Conservation (phyloP, 306 rosid species). For the Begonia loranthoides region DNA sequence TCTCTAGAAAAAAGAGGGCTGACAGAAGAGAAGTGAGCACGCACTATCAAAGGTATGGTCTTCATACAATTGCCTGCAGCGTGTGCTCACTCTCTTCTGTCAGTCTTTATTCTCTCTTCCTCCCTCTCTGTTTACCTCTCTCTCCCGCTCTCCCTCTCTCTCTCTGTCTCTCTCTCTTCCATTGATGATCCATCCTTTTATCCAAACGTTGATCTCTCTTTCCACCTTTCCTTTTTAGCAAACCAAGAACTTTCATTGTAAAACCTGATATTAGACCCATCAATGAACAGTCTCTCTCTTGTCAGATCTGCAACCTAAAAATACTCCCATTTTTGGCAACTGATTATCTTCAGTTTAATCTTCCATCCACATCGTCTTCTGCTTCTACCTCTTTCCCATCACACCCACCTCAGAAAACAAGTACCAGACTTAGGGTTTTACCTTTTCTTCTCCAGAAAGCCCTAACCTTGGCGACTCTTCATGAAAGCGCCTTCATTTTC, state of each 20-base stretch:
- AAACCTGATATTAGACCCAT: not conserved
- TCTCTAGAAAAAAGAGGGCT: constrained; percentile 1
- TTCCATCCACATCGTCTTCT: too few relatives aligned
- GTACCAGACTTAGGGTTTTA: not conserved
- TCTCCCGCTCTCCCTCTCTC: too few relatives aligned
- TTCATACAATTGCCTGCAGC: constrained; percentile 22
- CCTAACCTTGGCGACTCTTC: too few relatives aligned
- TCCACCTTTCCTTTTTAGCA: too few relatives aligned
- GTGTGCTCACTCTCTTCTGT: constrained; percentile 99
- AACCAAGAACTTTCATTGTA: too few relatives aligned
- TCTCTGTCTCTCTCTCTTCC: not conserved
- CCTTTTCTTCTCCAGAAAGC: too few relatives aligned
- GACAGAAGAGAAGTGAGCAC: constrained; percentile 26
- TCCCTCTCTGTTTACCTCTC: too few relatives aligned
- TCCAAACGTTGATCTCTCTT: too few relatives aligned
- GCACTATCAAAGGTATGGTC: constrained; percentile 14
- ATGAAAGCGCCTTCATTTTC: too few relatives aligned
- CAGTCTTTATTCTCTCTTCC: constrained; percentile 31
- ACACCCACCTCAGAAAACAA: not conserved
- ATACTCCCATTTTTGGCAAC: not conserved
- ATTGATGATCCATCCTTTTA: not conserved
- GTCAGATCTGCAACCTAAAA: not conserved
- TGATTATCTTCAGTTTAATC: too few relatives aligned
- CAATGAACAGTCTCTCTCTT: not conserved
- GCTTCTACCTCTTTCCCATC: constrained; percentile 2